phyloP scores from a whole-genome alignment of 202 grass and related monocot genomes.

The Bolboschoenoplectus hybrid region DNA sequence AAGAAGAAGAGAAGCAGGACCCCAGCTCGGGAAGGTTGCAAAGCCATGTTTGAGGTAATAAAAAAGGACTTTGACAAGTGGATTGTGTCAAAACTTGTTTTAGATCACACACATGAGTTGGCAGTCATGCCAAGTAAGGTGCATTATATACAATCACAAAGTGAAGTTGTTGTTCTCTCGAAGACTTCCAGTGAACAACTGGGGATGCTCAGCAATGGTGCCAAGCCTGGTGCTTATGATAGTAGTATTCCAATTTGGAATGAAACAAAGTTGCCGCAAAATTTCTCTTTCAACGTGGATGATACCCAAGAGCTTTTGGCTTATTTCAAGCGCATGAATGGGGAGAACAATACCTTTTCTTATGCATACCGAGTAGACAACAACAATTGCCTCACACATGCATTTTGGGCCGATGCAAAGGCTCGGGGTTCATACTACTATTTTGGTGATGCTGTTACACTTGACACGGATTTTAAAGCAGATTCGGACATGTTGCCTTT shows the following conservation, averaged over 20 bases:
- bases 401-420: slow-evolving; percentile 84
- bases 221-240: slow-evolving; percentile 23
- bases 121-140: slow-evolving; percentile 56
- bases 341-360: slow-evolving; percentile 86
- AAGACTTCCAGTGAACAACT: slow-evolving; percentile 53
- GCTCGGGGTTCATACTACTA: slow-evolving; percentile 71
- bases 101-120: slow-evolving; percentile 70
- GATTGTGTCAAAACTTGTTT: slow-evolving; percentile 68
- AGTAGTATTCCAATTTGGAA: slow-evolving; percentile 37
- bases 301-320: slow-evolving; percentile 73
- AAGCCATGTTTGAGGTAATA: slow-evolving; percentile 70
- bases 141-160: slow-evolving; percentile 66
- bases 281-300: slow-evolving; percentile 50
- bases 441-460: slow-evolving; percentile 75
- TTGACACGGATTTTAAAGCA: slow-evolving; percentile 77
- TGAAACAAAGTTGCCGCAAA: slow-evolving; percentile 41
- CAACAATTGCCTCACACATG: slow-evolving; percentile 78
- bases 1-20: slow-evolving; percentile 58
- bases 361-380: slow-evolving; percentile 95
- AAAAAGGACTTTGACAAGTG: slow-evolving; percentile 65
- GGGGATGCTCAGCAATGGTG: slow-evolving; percentile 11
- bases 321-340: slow-evolving; percentile 84
- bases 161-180: slow-evolving; percentile 74
- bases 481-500: slow-evolving; percentile 70
- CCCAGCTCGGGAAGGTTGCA: slow-evolving; percentile 62